Percentiles rank a stretch among this genome's conserved stretches.
These are phyloP conservation scores for Trichosporon inkin DNA, from an alignment of 1,284 basidiomycete species.

Conservation along the genomic window DNA sequence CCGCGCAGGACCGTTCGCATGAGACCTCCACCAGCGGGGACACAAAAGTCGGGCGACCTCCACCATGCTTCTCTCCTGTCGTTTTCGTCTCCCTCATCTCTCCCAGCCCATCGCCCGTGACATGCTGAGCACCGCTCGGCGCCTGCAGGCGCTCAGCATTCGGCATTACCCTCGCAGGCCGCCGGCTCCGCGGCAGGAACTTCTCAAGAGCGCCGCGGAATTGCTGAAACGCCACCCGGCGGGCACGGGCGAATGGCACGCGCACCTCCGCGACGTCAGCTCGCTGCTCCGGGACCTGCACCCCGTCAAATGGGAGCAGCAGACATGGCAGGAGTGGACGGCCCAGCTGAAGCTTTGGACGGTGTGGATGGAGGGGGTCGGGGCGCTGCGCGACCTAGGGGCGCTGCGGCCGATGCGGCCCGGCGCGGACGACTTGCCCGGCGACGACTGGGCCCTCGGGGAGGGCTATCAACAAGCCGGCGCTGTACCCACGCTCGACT, in stretches of 20 bases:
- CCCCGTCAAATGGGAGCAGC: neutral
- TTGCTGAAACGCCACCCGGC: neutral
- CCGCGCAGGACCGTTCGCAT: no score
- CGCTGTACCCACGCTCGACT: no score
- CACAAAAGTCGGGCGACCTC: no score
- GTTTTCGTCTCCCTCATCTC: no score
- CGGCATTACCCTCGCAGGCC: neutral
- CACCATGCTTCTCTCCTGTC: no score
- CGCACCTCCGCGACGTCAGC: neutral
- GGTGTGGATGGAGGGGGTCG: neutral
- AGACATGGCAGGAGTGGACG: neutral
- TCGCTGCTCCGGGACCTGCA: constrained; percentile 3
- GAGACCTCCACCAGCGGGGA: no score
- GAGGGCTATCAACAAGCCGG: no score
- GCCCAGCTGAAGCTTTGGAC: constrained; percentile 7
- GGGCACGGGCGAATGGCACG: neutral
- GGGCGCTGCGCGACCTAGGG: neutral
- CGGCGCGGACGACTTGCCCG: neutral
- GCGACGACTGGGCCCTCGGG: no score
- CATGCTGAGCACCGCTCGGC: no score
- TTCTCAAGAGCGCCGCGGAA: neutral
- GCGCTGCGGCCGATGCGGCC: neutral
- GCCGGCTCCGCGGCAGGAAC: neutral
- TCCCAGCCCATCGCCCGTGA: no score
- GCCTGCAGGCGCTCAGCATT: no score